phyloP scores from a whole-genome alignment of 768 basidiomycete genomes.

The Boletus eberwhitei region DNA sequence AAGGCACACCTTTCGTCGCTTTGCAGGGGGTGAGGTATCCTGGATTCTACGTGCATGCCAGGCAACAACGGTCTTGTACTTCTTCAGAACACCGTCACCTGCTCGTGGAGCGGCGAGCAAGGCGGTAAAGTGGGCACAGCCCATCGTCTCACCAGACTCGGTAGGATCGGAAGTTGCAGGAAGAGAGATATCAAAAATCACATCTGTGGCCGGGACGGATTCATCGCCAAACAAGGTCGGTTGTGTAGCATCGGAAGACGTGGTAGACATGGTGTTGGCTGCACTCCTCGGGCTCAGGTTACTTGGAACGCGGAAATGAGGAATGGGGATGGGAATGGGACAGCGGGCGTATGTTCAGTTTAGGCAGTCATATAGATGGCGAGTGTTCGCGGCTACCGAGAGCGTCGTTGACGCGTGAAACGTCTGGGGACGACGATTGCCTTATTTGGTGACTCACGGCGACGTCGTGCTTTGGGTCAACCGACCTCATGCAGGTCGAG shows the following conservation, averaged over 20 bases:
- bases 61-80: slow-evolving; percentile 50
- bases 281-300: neutral
- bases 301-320: neutral
- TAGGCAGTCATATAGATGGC: neutral
- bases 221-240: slow-evolving; percentile 31
- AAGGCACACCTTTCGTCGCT: slow-evolving; percentile 60
- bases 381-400: neutral
- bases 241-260: slow-evolving; percentile 29
- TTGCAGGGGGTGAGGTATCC: slow-evolving; percentile 46
- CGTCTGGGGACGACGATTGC: slow-evolving; percentile 2
- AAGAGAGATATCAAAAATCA: slow-evolving; percentile 7
- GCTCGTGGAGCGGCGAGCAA: slow-evolving; percentile 35
- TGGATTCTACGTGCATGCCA: slow-evolving; percentile 54
- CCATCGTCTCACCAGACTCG: slow-evolving; percentile 4
- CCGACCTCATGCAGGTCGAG: no score
- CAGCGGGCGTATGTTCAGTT: neutral
- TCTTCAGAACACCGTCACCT: slow-evolving; percentile 36
- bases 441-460: slow-evolving; percentile 7
- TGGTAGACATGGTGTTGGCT: slow-evolving; percentile 26
- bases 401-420: slow-evolving; percentile 1
- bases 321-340: neutral
- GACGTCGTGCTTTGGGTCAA: no score
- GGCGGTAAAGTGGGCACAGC: slow-evolving; percentile 42
- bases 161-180: slow-evolving; percentile 11
- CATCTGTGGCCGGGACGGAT: slow-evolving; percentile 5